Base-by-base conservation (phyloP, 1,284 basidiomycete species). In the Ustilago trichophora region DNA sequence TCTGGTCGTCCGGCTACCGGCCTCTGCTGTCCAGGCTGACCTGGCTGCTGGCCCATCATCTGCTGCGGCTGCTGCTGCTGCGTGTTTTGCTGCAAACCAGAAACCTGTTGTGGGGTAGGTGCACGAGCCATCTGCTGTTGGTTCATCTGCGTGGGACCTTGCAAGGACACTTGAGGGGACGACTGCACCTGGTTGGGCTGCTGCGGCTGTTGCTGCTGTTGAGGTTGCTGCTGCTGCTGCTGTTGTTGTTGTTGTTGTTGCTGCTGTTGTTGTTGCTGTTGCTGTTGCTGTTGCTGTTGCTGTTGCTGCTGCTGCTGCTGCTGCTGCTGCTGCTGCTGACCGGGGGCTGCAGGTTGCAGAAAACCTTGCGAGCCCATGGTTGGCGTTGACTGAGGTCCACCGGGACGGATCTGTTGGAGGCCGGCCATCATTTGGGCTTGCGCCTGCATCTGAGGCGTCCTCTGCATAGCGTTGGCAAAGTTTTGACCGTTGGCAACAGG, bases 341-440 rank as follows among this genome's bases (percentile, higher is more conserved):
- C 53, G 3, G 48, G 54, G 25, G 37, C 44, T 3, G 50, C 25
- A 16, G 56, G 60, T 34, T 60, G 57, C 35, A 72, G 18, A 27
- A 66, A 72, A 4, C 44, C 48, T 34, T 58, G 58, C 12, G 45
- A 45, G 16, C 51, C 50, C 52, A 64, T 54, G 34, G 55, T 52
- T 3, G 65, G 57, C 8, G 69, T 58, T 10, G 65, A 58, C 34
- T 63, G 65, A 21, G 48, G 46, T 25, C 37, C 54, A 15, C 36
- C 49, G 10, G 67, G 67, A 15, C 62, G 58, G 19, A 50, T 55
- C 37, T 71, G 68, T 43, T 67, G 69, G 4, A 64, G 41, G 33
- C 64, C 64, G 21, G 52, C 68, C 53, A 76, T 64, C 55, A 76
- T 72, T 36, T 68, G 72, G 4, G 70, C 63, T 41, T 72, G 68